Conservation (phyloP, 176 grass and related monocot genomes). For the Aegilops tauschii region DNA sequence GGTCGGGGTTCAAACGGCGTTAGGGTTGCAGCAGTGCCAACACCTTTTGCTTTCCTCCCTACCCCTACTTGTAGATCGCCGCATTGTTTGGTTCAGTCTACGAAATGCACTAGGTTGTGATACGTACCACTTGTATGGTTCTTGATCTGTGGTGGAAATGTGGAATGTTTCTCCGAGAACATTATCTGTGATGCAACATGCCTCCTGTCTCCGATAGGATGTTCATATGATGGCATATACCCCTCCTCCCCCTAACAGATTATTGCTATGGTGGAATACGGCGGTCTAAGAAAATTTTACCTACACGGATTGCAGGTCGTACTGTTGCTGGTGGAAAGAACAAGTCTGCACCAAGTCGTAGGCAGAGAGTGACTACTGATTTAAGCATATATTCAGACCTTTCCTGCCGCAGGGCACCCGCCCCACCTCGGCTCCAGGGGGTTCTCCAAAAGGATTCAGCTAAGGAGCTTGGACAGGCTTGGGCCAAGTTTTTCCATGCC, state of each 20-base stretch:
- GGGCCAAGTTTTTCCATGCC: constrained; percentile 10
- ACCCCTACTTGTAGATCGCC: neutral
- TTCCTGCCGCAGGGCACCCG: neutral
- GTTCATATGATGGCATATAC: neutral
- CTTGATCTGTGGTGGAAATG: neutral
- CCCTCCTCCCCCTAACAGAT: neutral
- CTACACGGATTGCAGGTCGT: neutral
- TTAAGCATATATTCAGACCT: neutral
- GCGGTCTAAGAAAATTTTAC: neutral
- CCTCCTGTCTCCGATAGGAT: neutral
- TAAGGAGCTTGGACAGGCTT: neutral
- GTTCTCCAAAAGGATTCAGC: neutral
- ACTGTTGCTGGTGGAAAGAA: neutral
- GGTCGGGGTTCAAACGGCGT: neutral
- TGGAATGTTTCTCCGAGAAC: neutral
- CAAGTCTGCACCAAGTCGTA: neutral
- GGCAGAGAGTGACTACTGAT: neutral
- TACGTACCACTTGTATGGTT: neutral
- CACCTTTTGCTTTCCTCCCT: neutral
- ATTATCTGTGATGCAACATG: neutral
- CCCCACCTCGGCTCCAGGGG: neutral
- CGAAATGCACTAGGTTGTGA: neutral
- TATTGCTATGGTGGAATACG: neutral
- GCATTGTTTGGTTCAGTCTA: neutral
- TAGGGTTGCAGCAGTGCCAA: neutral